phyloP scores from a whole-genome alignment of 2,329 filamentous ascomycete genomes.

The Sphaerulina musiva region DNA sequence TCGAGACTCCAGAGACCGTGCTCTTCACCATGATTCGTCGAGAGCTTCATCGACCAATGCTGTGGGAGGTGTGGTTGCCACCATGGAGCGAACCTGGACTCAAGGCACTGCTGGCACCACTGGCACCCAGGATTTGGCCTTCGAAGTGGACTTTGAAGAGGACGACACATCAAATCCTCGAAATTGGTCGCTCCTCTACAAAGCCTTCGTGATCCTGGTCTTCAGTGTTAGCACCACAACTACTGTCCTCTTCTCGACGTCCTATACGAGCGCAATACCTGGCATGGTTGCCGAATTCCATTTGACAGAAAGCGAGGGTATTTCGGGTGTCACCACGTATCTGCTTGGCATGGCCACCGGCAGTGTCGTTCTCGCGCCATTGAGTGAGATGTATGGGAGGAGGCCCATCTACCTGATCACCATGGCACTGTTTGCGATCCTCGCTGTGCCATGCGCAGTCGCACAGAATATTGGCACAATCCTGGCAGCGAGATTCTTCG shows the following conservation, averaged over 20 bases:
- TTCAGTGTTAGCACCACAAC: constrained; percentile 53
- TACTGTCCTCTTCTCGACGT: constrained; percentile 65
- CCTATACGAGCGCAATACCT: constrained; percentile 65
- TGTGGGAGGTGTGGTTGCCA: constrained; percentile 27
- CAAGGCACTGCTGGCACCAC: constrained; percentile 20
- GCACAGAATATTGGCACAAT: constrained; percentile 62
- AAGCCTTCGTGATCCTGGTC: constrained; percentile 48
- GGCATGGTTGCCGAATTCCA: constrained; percentile 60
- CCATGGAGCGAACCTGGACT: constrained; percentile 18
- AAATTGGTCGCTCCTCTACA: constrained; percentile 60
- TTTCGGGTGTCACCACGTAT: constrained; percentile 72
- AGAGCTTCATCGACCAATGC: constrained; percentile 27
- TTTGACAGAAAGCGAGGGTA: constrained; percentile 55
- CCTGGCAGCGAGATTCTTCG: constrained; percentile 67
- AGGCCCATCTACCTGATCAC: constrained; percentile 61
- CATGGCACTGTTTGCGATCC: constrained; percentile 56
- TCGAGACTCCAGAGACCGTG: constrained; percentile 21
- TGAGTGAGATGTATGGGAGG: constrained; percentile 65
- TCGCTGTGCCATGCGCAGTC: constrained; percentile 66
- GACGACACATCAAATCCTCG: constrained; percentile 59
- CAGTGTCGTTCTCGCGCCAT: constrained; percentile 64
- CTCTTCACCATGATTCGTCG: constrained; percentile 26
- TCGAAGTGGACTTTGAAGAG: constrained; percentile 66
- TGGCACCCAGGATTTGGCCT: constrained; percentile 46
- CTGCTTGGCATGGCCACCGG: constrained; percentile 67